phyloP scores from a whole-genome alignment of 1,139 yeast genomes.

The Scheffersomyces quercinus region DNA sequence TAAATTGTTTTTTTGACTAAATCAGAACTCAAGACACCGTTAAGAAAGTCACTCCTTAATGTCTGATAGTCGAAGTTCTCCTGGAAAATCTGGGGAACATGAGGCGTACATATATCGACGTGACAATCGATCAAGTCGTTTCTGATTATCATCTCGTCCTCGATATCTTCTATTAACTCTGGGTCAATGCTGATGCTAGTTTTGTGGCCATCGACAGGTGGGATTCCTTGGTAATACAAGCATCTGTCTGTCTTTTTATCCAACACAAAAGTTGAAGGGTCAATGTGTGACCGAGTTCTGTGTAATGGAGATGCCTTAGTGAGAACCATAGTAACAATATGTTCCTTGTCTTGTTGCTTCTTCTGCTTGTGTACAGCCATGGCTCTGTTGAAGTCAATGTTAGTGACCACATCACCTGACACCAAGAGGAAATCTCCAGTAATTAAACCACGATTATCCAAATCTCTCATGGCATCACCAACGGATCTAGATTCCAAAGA shows the following conservation, averaged over 20 bases:
- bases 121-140: conserved; percentile 96
- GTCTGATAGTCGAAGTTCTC: conserved; percentile 94
- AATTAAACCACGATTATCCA: conserved; percentile 86
- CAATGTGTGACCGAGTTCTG: conserved; percentile 74
- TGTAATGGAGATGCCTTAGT: conserved; percentile 86
- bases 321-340: conserved; percentile 90
- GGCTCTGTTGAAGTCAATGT: conserved; percentile 75
- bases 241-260: conserved; percentile 76
- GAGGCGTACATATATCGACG: conserved; percentile 92
- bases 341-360: conserved; percentile 77
- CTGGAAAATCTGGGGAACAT: conserved; percentile 92
- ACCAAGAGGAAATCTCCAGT: conserved; percentile 87
- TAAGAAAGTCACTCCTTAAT: conserved; percentile 82
- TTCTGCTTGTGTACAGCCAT: conserved; percentile 72
- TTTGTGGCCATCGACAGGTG: conserved; percentile 54
- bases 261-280: conserved; percentile 81
- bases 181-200: conserved; percentile 72
- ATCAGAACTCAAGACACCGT: conserved; percentile 89
- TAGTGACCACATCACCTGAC: conserved; percentile 93
- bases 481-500: conserved; percentile 89
- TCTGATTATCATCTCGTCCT: conserved; percentile 73
- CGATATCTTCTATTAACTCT: conserved; percentile 73
- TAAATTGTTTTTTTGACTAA: conserved; percentile 87
- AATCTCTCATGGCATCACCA: conserved; percentile 96
- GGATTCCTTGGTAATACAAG: conserved; percentile 76